Base-by-base conservation (phyloP, 768 basidiomycete genomes). In the Suillus decipiens region DNA sequence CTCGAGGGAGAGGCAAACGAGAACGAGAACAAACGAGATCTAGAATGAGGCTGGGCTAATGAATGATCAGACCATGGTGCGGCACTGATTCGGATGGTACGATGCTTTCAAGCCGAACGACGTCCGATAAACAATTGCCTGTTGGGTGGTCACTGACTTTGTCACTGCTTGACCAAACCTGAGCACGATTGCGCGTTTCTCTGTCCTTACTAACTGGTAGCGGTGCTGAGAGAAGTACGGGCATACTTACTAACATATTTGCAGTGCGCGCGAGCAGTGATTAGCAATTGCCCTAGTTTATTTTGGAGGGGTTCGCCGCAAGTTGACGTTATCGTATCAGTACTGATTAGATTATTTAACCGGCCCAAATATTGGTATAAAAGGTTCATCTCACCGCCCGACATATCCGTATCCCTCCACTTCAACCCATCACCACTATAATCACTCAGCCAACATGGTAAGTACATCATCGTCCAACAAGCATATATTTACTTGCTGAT, bases 391-490 rank as follows among this genome's bases (percentile, higher is more conserved):
- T 66, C 59, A 19, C 24, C 51, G 57, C 47, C 41, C 17, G 58
- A 15, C 36, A 37, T 41, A 36, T 34, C 41, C 62, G 56, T 57
- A 50, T 36, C 65, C 41, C 31, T 60, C 65, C 62, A 55, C 39
- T 9, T 42, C 60, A 45, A 37, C 6, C 48, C 67, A 51, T 60
- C 67, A 57, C 31, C 39, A 48, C 24, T 59, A 63, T 28, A 63
- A 61, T 53, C 33, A 1, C 22, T 15, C 55, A 60, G 19, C 39
- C 51, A 71, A 59, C 65, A 75, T 75, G 74, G 74, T 75, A 42
- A 63, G 74, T 19, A 10, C 54, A 28, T 24, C 24, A 11, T 42
- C 54, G 2, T 17, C 56, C 17, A 8, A 36, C 39, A n/a, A 17
- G 6, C 1, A 33, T 1, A 8, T 19, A 1, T 3, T 43, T 41